phyloP scores from a whole-genome alignment of 192 early-diverging fungal species.

The Linnemannia schmuckeri region DNA sequence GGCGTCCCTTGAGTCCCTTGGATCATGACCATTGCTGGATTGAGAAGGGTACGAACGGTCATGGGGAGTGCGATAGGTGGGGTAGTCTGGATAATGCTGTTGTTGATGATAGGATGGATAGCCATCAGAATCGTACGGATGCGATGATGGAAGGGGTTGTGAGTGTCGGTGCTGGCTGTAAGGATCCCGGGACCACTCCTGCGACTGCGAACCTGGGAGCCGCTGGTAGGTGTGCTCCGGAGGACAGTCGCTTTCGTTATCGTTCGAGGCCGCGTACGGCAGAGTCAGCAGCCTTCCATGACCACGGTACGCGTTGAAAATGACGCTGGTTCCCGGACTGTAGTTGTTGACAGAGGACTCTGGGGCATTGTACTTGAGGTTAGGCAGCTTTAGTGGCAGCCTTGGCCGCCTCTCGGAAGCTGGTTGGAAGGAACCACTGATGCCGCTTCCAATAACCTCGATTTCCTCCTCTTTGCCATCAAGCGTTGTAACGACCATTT shows the following conservation, averaged over 20 bases:
- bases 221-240: not conserved
- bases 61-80: slow-evolving; percentile 6
- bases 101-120: not conserved
- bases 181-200: slow-evolving; percentile 1
- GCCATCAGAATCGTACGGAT: not conserved
- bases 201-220: not conserved
- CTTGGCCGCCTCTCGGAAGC: not conserved
- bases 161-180: not conserved
- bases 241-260: not conserved
- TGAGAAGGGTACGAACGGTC: slow-evolving; percentile 14
- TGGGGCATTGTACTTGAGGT: slow-evolving; percentile 36
- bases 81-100: not conserved
- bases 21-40: not conserved
- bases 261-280: slow-evolving; percentile 6
- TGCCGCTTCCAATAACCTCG: slow-evolving; percentile 43
- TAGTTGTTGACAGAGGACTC: slow-evolving; percentile 38
- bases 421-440: slow-evolving; percentile 11
- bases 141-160: slow-evolving; percentile 3
- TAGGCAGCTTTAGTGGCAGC: slow-evolving; percentile 26
- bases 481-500: slow-evolving; percentile 13
- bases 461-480: slow-evolving; percentile 35
- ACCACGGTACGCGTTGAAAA: slow-evolving; percentile 44
- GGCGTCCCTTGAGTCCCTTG: not conserved
- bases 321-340: slow-evolving; percentile 47
- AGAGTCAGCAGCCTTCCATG: slow-evolving; percentile 18